Base-by-base conservation (phyloP, 176 grass and related monocot species). In the Carex scoparia region DNA sequence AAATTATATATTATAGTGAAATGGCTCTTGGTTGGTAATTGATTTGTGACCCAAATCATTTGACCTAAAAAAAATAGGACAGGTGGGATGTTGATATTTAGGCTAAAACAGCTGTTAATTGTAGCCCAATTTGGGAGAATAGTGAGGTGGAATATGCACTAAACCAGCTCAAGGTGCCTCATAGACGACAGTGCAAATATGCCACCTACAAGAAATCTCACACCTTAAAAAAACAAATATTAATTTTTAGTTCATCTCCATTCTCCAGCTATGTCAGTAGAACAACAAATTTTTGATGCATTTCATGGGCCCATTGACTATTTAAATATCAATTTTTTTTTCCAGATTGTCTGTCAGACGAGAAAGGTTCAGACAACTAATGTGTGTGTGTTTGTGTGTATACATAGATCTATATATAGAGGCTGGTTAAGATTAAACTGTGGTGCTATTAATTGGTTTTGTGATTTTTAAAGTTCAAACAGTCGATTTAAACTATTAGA, bases 151-250 rank as follows among this genome's bases (percentile, higher is more conserved):
- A 65, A 83, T 53, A 63, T 67, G 40, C 40, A 68, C 51, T 53
- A 51, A 68, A 28, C 62, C 81, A 83, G 81, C 81, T 83, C 57
- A 68, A 32, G 40, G 79, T 16, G 58, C 61, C 40, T 67, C 14
- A 83, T 83, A 66, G 40, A 82, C 49, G 38, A 83, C 81, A 68
- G 81, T 83, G 44, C 81, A 68, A 83, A 83, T 81, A 23, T 60
- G 58, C 51, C 57, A 82, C 61, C 79, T 14, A 48, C 30, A 80
- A 40, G 4, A 40, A 38, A 80, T 80, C 78, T 60, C 78, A 71
- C 68, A 46, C 37, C 14, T 71, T 71, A 71, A 7, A 69, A 28
- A 80, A 58, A 7, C 0, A 59, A 79, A 31, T 58, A n/a, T 73
- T 42, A 31, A 31, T 56, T 78, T 32, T 33, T 8, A 78, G 49